phyloP scores from a whole-genome alignment of 1,284 basidiomycete genomes.

The Trichosporon sp. region DNA sequence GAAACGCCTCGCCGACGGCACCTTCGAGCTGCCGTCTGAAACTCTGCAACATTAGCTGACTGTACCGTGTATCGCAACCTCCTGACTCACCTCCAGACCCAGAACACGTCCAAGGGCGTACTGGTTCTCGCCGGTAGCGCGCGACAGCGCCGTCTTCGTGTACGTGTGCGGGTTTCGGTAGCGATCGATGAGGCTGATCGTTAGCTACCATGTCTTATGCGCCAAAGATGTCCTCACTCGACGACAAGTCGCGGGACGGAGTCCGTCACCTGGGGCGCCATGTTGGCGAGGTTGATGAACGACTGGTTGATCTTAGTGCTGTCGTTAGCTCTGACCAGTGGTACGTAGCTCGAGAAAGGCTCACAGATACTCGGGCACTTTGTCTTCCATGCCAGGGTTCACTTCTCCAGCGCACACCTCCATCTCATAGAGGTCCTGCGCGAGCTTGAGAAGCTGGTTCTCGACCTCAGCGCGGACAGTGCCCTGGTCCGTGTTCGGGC shows the following conservation, averaged over 20 bases:
- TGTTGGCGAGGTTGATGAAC: conserved; percentile 37
- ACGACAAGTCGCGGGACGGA: conserved; percentile 47
- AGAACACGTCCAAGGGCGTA: conserved; percentile 50
- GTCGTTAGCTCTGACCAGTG: neutral
- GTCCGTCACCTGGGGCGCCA: conserved; percentile 43
- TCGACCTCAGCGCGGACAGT: conserved; percentile 46
- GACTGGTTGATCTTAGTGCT: conserved; percentile 45
- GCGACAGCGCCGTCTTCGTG: conserved; percentile 43
- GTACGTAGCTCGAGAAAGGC: conserved; percentile 21
- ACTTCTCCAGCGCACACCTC: conserved; percentile 55
- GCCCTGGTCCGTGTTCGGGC: conserved; percentile 35
- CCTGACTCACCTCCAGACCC: conserved; percentile 48
- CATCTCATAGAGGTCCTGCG: conserved; percentile 54
- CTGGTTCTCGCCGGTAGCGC: conserved; percentile 53
- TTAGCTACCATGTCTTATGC: conserved; percentile 14
- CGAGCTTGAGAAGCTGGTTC: conserved; percentile 39
- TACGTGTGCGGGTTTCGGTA: conserved; percentile 46
- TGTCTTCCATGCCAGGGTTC: conserved; percentile 42
- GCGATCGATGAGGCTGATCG: conserved; percentile 36
- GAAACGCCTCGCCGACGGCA: conserved; percentile 42
- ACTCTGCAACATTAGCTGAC: conserved; percentile 32
- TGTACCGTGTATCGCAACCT: no score
- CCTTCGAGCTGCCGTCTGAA: conserved; percentile 48
- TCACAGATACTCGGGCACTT: conserved; percentile 47
- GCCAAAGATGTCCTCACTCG: conserved; percentile 40